Conservation (phyloP, 495 filamentous ascomycete species). For the Bryoglossum gracile region DNA sequence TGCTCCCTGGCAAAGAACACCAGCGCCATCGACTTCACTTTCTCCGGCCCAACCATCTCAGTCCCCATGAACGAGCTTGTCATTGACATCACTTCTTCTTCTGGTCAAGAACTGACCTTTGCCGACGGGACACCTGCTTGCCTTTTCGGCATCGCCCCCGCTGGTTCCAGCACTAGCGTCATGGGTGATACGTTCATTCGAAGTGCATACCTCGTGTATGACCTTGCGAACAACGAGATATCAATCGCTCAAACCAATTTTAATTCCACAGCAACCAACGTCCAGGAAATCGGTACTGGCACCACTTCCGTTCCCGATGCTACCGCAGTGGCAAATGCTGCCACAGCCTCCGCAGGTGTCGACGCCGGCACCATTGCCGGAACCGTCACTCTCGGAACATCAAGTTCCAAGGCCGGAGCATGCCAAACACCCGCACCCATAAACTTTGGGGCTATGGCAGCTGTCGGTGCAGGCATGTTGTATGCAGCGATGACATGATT, state of each 20-base stretch:
- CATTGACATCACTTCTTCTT: slow-evolving; percentile 48
- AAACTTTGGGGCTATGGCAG: slow-evolving; percentile 17
- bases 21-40: slow-evolving; percentile 60
- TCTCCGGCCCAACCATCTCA: slow-evolving; percentile 57
- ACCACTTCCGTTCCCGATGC: slow-evolving; percentile 60
- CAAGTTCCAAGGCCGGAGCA: slow-evolving; percentile 16
- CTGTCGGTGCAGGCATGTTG: slow-evolving; percentile 17
- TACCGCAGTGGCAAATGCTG: slow-evolving; percentile 56
- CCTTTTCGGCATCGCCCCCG: slow-evolving; percentile 69
- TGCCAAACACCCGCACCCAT: slow-evolving; percentile 11
- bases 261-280: slow-evolving; percentile 55
- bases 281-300: slow-evolving; percentile 69
- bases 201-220: slow-evolving; percentile 88
- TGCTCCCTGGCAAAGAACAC: slow-evolving; percentile 58
- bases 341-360: slow-evolving; percentile 41
- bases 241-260: slow-evolving; percentile 80
- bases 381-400: not conserved
- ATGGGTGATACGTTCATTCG: slow-evolving; percentile 92
- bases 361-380: slow-evolving; percentile 4
- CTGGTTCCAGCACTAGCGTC: slow-evolving; percentile 56
- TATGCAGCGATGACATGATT: slow-evolving; percentile 18
- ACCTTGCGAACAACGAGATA: slow-evolving; percentile 81
- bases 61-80: slow-evolving; percentile 75
- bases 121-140: slow-evolving; percentile 56
- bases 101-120: slow-evolving; percentile 46